A percentile compares a stretch with the other conserved stretches of the same genome.
Evolutionary conservation across 1,139 yeast species (phyloP).

Genomic region (Blastobotrys capitulatus): DNA sequence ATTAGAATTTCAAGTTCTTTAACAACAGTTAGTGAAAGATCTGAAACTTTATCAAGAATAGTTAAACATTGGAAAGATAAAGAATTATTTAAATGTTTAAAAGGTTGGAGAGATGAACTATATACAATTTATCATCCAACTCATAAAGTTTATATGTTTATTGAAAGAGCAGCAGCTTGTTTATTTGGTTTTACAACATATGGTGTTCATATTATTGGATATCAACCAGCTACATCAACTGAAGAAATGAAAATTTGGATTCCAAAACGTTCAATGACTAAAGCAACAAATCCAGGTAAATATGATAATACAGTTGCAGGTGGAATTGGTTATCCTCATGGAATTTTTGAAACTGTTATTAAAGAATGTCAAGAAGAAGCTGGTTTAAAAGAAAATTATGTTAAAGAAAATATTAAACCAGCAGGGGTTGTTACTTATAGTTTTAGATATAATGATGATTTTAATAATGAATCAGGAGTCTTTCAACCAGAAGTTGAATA

Average conservation of each 20-base stretch:
- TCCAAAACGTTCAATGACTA: constrained; percentile 69
- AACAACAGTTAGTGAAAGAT: constrained; percentile 46
- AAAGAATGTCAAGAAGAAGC: constrained; percentile 94
- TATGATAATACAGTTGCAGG: constrained; percentile 95
- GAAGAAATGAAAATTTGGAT: constrained; percentile 65
- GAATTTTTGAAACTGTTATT: constrained; percentile 66
- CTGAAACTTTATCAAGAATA: constrained; percentile 40
- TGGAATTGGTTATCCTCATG: constrained; percentile 80
- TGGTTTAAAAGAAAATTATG: constrained; percentile 54
- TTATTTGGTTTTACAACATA: constrained; percentile 81
- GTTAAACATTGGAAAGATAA: constrained; percentile 42
- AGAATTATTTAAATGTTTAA: constrained; percentile 40
- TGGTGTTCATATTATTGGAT: constrained; percentile 86
- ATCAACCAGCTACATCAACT: constrained; percentile 40
- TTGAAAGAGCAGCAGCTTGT: constrained; percentile 80
- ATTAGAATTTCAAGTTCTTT: constrained; percentile 39
- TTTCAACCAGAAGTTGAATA: constrained; percentile 89
- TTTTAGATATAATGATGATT: constrained; percentile 21
- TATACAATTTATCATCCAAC: constrained; percentile 63
- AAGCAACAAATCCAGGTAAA: constrained; percentile 86
- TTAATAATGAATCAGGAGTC: constrained; percentile 43
- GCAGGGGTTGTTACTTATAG: constrained; percentile 66
- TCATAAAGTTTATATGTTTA: constrained; percentile 50
- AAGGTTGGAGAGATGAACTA: constrained; percentile 86
- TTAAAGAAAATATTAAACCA: constrained; percentile 40